Conservation (phyloP, 73 alveolate species). For the Chromera velia region DNA sequence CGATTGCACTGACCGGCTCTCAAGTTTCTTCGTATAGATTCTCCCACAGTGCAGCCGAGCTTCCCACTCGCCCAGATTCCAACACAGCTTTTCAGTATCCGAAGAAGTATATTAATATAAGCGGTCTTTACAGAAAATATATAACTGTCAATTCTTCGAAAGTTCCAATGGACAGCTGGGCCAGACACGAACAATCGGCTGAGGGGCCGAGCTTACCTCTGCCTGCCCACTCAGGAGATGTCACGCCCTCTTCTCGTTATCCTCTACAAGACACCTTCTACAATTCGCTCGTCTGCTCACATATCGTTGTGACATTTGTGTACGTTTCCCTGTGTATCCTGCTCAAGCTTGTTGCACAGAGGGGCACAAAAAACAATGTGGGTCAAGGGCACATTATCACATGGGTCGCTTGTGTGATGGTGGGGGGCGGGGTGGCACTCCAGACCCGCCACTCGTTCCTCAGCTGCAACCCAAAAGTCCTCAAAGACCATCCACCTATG, state of each 20-base stretch:
- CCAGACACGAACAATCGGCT: too few relatives aligned
- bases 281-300: slow-evolving; percentile 8
- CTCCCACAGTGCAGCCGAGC: too few relatives aligned
- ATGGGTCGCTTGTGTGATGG: not conserved
- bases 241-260: slow-evolving; percentile 15
- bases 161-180: too few relatives aligned
- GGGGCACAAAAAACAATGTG: not conserved
- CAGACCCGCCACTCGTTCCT: slow-evolving; percentile 23
- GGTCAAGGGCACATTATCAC: slow-evolving; percentile 3
- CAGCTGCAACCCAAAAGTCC: slow-evolving; percentile 19
- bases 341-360: not conserved
- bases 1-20: too few relatives aligned
- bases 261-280: slow-evolving; percentile 14
- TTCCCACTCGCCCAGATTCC: too few relatives aligned
- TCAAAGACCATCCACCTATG: slow-evolving; percentile 9
- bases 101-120: too few relatives aligned
- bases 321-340: slow-evolving; percentile 1
- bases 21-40: too few relatives aligned
- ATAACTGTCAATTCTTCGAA: too few relatives aligned
- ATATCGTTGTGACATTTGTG: not conserved
- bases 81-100: too few relatives aligned
- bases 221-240: not conserved
- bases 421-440: slow-evolving; percentile 22
- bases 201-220: too few relatives aligned
- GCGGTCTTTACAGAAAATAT: too few relatives aligned